Evolutionary conservation across 1,139 yeast species (phyloP), one percentile per base, ranked within the genome.

Genomic region (Kodamaea arcana): DNA sequence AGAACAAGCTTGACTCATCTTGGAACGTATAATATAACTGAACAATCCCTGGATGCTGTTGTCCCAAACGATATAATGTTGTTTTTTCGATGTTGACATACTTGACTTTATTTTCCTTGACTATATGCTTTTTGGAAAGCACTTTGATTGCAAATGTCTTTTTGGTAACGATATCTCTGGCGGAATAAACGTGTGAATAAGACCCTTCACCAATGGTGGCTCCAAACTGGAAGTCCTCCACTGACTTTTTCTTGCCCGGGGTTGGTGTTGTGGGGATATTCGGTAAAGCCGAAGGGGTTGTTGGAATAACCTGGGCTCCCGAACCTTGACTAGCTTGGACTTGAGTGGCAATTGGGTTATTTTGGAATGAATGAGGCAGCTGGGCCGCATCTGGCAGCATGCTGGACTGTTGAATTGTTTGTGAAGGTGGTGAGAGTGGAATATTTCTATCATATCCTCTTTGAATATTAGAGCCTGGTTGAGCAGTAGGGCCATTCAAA

Each of bases 181-280:
- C 94, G 29, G 83, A 63, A 44, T 74, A 67, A 5, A 84, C 94
- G 0, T 87, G 83, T 4, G 90, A 82, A 52, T 83, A 84, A 0
- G 92, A 83, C 2, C 94, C 94, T 55, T 82, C 90, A 12, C 94
- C 94, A 24, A 84, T 64, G 23, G 75, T 75, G 31, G 80, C 75
- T 3, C 90, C 90, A 43, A 83, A 72, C 47, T 75, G 79, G 52
- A 83, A 84, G 54, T 84, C 92, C 36, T 72, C 72, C 13, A 81
- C 83, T 11, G 84, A 50, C 36, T 60, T 44, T 42, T 56, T 58
- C 38, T 27, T 27, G 22, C 4, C n/a, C 23, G 8, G 15, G 17
- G 27, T 24, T 7, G 27, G 14, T 8, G 30, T n/a, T 15, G 16
- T 27, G 21, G 18, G 20, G 14, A 10, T 17, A 11, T 17, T 17